A percentile compares a stretch with the other conserved stretches of the same genome.
Evolutionary conservation across 257 asterid genomes (phyloP).

Genomic region (Nemophila menziesii): DNA sequence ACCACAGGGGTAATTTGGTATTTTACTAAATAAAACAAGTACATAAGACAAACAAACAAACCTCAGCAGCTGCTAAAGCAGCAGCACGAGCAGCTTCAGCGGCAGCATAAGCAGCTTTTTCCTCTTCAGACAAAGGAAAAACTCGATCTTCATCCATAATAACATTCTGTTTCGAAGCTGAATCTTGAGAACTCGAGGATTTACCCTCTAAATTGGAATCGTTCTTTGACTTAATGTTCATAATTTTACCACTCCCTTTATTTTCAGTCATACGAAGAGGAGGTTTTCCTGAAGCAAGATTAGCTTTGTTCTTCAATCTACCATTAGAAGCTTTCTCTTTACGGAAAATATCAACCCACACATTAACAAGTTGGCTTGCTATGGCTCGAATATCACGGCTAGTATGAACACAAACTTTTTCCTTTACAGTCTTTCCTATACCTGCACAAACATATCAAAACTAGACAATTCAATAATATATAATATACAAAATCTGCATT

Average conservation of each 20-base stretch:
- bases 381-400: slow-evolving; percentile 99
- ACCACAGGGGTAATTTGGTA: too few relatives aligned
- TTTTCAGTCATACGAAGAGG: slow-evolving; percentile 44
- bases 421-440: slow-evolving; percentile 90
- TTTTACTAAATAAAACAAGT: neutral
- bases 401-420: slow-evolving; percentile 92
- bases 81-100: slow-evolving; percentile 96
- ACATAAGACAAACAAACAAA: slow-evolving; percentile 21
- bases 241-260: slow-evolving; percentile 27
- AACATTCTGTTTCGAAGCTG: slow-evolving; percentile 33
- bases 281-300: slow-evolving; percentile 52
- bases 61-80: slow-evolving; percentile 94
- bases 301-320: slow-evolving; percentile 45
- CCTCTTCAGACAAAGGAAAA: slow-evolving; percentile 74
- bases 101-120: slow-evolving; percentile 78
- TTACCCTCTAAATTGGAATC: slow-evolving; percentile 39
- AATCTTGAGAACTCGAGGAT: slow-evolving; percentile 41
- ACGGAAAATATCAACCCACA: slow-evolving; percentile 92
- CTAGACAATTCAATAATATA: slow-evolving; percentile 7
- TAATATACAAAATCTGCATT: too few relatives aligned
- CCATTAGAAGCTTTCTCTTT: slow-evolving; percentile 84
- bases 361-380: slow-evolving; percentile 95
- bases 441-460: slow-evolving; percentile 30
- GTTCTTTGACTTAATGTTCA: slow-evolving; percentile 24
- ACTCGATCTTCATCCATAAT: slow-evolving; percentile 31